phyloP scores from a whole-genome alignment of 495 filamentous ascomycete genomes.

The Penicillium cosmopolitanum region DNA sequence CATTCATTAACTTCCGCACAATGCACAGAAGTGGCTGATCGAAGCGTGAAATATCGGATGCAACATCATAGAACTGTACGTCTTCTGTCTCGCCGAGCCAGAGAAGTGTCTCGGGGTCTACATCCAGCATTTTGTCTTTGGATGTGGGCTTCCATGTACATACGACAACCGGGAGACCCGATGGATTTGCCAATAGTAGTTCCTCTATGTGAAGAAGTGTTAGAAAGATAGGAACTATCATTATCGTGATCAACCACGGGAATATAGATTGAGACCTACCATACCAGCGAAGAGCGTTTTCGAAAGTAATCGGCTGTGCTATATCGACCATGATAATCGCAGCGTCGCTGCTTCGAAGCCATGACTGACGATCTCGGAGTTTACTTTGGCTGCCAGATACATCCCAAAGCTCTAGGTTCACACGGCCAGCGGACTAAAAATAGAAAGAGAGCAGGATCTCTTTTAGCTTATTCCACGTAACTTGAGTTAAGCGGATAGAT shows the following conservation, averaged over 20 bases:
- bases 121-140: not conserved
- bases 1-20: not conserved
- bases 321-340: conserved; percentile 4
- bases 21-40: conserved; percentile 2
- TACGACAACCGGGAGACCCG: not conserved
- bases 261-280: too few relatives aligned
- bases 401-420: not conserved
- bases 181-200: not conserved
- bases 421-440: not conserved
- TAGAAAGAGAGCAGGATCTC: not conserved
- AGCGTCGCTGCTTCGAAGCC: not conserved
- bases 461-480: too few relatives aligned
- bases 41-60: not conserved
- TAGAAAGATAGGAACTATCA: not conserved
- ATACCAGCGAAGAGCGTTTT: conserved; percentile 1
- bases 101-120: conserved; percentile 1
- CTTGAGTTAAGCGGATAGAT: too few relatives aligned
- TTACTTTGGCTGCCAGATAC: conserved; percentile 3
- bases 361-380: not conserved
- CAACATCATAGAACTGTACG: conserved; percentile 1
- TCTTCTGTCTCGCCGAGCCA: conserved; percentile 5
- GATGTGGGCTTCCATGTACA: not conserved
- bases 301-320: not conserved
- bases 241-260: too few relatives aligned
- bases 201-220: not conserved